Base-by-base conservation (phyloP, 129 eudicot species). In the Lactuca saligna region DNA sequence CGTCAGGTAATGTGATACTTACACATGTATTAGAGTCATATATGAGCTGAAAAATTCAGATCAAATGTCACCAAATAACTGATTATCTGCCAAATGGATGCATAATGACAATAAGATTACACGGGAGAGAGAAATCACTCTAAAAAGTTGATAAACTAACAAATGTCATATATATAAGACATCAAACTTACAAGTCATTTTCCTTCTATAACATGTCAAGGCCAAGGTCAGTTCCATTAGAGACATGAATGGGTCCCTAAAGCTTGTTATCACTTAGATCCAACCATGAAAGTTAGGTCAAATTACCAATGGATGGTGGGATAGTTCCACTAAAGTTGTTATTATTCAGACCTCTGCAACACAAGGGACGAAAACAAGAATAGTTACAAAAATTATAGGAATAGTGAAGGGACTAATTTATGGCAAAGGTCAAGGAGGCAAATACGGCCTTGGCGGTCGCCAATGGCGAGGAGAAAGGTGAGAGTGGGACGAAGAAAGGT, bases 261-360 rank as follows among this genome's bases (percentile, higher is more conserved):
- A 20, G 20, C 20, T 20, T 0, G 20, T 20, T 20, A 20, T 20
- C 20, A 20, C 20, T 20, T 20, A 91, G 76, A 81, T 86, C 95
- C 71, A 91, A 75, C 96, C 96, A 91, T 70, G 90, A 83, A 48
- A 91, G 76, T 16, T 61, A 74, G 10, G 79, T 12, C 53, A 91
- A 65, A 62, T 79, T 83, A 32, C 98, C 98, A 29, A 92, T 79
- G 58, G 91, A 79, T 37, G 83, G 79, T 60, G 98, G 98, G 68
- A 92, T 85, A 5, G 53, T 17, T 54, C 98, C 98, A 59, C 8
- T 79, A 71, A 92, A 88, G 80, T 80, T 75, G 69, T 92, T 92
- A 44, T 73, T 71, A 56, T 79, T 88, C 20, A 92, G 85, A 17
- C 86, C 90, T 78, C 96, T 92, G 90, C 71, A 71, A 68, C 60